These are phyloP conservation scores for Dactylellina parvicollis DNA, from an alignment of 2,329 filamentous ascomycete genomes.

Conservation along the genomic window DNA sequence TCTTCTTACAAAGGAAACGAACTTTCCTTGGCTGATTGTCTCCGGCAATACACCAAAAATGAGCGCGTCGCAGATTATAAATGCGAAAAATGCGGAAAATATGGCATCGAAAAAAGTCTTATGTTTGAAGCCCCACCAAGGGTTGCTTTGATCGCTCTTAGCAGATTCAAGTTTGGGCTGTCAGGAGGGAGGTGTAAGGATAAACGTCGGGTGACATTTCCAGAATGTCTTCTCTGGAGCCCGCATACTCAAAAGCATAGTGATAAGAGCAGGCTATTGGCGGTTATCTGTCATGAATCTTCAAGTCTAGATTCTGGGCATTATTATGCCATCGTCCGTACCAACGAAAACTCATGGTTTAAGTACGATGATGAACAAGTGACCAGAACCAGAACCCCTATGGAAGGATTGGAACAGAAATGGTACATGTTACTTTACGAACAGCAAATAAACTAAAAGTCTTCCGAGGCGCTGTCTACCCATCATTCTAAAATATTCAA, in stretches of 20 bases:
- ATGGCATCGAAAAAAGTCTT: constrained; percentile 24
- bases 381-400: constrained; percentile 3
- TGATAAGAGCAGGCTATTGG: constrained; percentile 20
- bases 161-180: constrained; percentile 26
- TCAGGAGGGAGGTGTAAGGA: constrained; percentile 27
- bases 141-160: constrained; percentile 34
- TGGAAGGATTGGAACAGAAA: constrained; percentile 5
- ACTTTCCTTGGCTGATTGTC: constrained; percentile 21
- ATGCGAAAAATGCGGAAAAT: constrained; percentile 28
- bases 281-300: constrained; percentile 40
- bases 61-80: constrained; percentile 29
- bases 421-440: constrained; percentile 39
- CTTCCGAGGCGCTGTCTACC: no score
- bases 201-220: constrained; percentile 29
- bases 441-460: neutral
- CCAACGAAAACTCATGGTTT: constrained; percentile 13
- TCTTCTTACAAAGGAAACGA: neutral
- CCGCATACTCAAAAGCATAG: neutral
- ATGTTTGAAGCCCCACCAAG: constrained; percentile 30
- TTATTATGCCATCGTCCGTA: constrained; percentile 29
- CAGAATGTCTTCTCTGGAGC: constrained; percentile 24
- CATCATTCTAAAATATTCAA: no score
- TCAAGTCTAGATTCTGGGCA: constrained; percentile 5
- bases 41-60: constrained; percentile 16
- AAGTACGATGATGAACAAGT: constrained; percentile 36